These are phyloP conservation scores for Calocybe gangraenosa DNA, from an alignment of 768 basidiomycete species.

Conservation along the genomic window DNA sequence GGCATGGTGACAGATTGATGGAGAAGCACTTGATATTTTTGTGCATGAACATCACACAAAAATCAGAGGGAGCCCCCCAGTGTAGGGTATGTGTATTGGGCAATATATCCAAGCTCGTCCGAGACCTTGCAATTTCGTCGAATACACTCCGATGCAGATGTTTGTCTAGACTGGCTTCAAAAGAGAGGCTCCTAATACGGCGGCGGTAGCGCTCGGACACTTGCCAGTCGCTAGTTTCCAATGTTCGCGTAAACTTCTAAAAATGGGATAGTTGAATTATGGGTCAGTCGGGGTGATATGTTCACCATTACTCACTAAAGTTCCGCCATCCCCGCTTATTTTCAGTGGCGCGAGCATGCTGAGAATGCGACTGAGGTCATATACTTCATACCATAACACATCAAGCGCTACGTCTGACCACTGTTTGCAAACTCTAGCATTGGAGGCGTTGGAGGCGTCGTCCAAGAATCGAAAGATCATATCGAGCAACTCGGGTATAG, in stretches of 20 bases:
- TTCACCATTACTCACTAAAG: slow-evolving; percentile 21
- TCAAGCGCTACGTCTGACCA: slow-evolving; percentile 61
- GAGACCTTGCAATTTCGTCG: slow-evolving; percentile 54
- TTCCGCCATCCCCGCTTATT: slow-evolving; percentile 5
- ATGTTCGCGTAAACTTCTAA: slow-evolving; percentile 38
- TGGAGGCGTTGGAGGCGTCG: slow-evolving; percentile 32
- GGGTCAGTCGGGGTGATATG: background rate
- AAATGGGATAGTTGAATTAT: slow-evolving; percentile 1
- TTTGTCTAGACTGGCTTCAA: slow-evolving; percentile 14
- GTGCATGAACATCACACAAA: slow-evolving; percentile 56
- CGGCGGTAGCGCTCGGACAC: slow-evolving; percentile 51
- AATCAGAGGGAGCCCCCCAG: slow-evolving; percentile 34
- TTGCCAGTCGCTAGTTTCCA: slow-evolving; percentile 48
- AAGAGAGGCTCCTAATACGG: slow-evolving; percentile 39
- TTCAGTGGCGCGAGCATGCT: slow-evolving; percentile 43
- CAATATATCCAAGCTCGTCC: slow-evolving; percentile 47
- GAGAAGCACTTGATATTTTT: slow-evolving; percentile 37
- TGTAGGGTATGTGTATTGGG: slow-evolving; percentile 50
- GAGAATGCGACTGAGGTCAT: slow-evolving; percentile 42
- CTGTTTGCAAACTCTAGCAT: slow-evolving; percentile 50
- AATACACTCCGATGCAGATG: slow-evolving; percentile 34
- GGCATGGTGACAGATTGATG: slow-evolving; percentile 20
- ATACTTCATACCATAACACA: slow-evolving; percentile 53
- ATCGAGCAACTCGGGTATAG: slow-evolving; percentile 57
- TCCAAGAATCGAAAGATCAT: slow-evolving; percentile 51